Base-by-base conservation (phyloP, 176 grass and related monocot genomes). In the Carex myosuroides region DNA sequence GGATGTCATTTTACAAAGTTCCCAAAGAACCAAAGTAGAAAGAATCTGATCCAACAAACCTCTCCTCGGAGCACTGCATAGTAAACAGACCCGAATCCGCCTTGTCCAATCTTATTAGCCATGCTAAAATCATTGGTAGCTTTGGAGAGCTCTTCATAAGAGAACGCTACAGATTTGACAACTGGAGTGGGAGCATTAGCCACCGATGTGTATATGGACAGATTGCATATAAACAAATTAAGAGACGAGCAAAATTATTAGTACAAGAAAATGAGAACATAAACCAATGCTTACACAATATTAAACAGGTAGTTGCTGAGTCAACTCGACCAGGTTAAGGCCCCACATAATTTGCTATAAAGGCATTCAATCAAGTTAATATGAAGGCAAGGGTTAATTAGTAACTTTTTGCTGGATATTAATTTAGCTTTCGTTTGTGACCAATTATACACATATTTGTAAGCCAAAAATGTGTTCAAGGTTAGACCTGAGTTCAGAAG, bases 61-160 rank as follows among this genome's bases (percentile, higher is more conserved):
- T 98, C 96, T 37, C 96, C 96, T 84, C 91, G 94, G 33, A 98
- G 93, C 65, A 93, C 91, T 59, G 96, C 96, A 90, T 87, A 90
- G 56, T 90, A 90, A 81, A 90, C 88, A 79, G 81, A 26, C 50
- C 88, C 88, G 33, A 74, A 98, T 83, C 96, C 96, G 82, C 96
- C 96, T 85, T 94, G 90, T 37, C 96, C 96, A 2, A 98, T 98
- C 85, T 98, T 98, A 86, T 98, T 89, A 85, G 85, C 87, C 60
- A 98, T 82, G 70, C 88, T 95, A 89, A 98, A 98, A 52, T 92
- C 91, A 84, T 93, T 83, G 79, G 96, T 98, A 18, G 89, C 93
- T 53, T 83, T 92, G 44, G 86, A 91, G 83, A 98, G 96, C 87
- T 98, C 96, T 79, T 88, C 91, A 87, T 93, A 93, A 2, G 86